Evolutionary conservation across 2,329 filamentous ascomycete genomes (phyloP), one percentile per base, ranked within the genome.

Genomic region (Fusarium xylarioides): DNA sequence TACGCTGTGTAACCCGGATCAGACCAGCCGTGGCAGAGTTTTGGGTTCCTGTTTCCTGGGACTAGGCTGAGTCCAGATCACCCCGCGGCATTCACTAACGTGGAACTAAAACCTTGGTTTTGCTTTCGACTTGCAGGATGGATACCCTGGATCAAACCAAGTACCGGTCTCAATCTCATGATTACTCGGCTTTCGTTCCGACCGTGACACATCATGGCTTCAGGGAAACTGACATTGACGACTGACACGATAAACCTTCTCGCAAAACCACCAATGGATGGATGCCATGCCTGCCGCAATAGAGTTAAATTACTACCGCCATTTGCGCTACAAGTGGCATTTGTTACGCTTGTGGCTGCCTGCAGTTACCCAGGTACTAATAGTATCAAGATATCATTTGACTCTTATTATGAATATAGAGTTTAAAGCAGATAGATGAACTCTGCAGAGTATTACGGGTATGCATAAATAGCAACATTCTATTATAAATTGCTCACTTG

Each of bases 31-130:
- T 57, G 71, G 71, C 70, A 61, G 53, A 56, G 26, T 59, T 46
- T 57, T 40, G 53, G 52, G 38, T 53, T 49, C 43, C 52, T 57
- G 46, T 54, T 49, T 43, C 50, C 47, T 37, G 30, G 59, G 58
- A 46, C 73, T 68, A 74, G 46, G 43, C 72, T 55, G 28, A 60
- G 73, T 63, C 38, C 23, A 74, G 70, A 65, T 57, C 47, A 38
- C 50, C 58, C 71, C 73, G 73, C 70, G 73, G 73, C 66, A 74
- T 54, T 30, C 37, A 63, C 72, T 63, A 70, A 59, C 52, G 57
- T 59, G 68, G 67, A 30, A 65, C 62, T 59, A 63, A 70, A 65
- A 55, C 52, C 46, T 50, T 64, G 62, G 56, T 50, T 38, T 34
- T 52, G 32, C 30, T 54, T 54, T 26, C 26, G 23, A 19, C n/a